Conservation (phyloP, 805 yeast species). For the Candida taoyuanica region DNA sequence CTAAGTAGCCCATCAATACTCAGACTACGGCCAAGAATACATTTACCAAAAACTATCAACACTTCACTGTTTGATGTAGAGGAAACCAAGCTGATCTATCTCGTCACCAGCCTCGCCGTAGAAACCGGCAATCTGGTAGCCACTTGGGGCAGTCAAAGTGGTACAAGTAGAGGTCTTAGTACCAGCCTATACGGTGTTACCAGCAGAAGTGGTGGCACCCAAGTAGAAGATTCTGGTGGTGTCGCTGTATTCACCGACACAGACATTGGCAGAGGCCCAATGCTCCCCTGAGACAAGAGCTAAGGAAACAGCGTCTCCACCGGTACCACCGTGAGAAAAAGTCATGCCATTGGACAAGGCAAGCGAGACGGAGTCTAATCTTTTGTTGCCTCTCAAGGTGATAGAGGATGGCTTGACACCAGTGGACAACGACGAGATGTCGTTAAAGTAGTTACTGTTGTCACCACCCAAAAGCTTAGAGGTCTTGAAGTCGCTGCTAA, state of each 20-base stretch:
- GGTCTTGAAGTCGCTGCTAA: slow-evolving; percentile 3
- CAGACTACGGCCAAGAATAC: too few relatives aligned
- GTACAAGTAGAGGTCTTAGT: slow-evolving; percentile 4
- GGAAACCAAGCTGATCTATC: slow-evolving; percentile 9
- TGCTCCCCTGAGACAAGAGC: slow-evolving; percentile 4
- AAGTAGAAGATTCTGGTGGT: slow-evolving; percentile 35
- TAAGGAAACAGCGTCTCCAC: slow-evolving; percentile 5
- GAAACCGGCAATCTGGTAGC: slow-evolving; percentile 12
- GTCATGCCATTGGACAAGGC: slow-evolving; percentile 30
- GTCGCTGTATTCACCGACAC: slow-evolving; percentile 38
- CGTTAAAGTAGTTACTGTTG: slow-evolving; percentile 8
- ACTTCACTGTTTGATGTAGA: slow-evolving; percentile 4
- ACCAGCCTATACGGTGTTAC: slow-evolving; percentile 5
- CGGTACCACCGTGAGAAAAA: slow-evolving; percentile 12
- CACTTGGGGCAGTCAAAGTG: slow-evolving; percentile 6
- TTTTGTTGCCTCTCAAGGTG: slow-evolving; percentile 5
- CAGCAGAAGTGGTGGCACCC: slow-evolving; percentile 5
- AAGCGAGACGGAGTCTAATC: slow-evolving; percentile 16
- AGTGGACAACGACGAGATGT: slow-evolving; percentile 1
- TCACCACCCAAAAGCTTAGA: slow-evolving; percentile 6
- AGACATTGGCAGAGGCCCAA: slow-evolving; percentile 40
- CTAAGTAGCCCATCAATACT: too few relatives aligned
- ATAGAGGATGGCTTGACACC: slow-evolving; percentile 4
- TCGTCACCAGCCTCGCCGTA: slow-evolving; percentile 10
- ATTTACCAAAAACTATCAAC: background rate